Evolutionary conservation across 2,329 filamentous ascomycete species (phyloP), one percentile per base, ranked within the genome.

Genomic region (Ophiosphaerella korrae): DNA sequence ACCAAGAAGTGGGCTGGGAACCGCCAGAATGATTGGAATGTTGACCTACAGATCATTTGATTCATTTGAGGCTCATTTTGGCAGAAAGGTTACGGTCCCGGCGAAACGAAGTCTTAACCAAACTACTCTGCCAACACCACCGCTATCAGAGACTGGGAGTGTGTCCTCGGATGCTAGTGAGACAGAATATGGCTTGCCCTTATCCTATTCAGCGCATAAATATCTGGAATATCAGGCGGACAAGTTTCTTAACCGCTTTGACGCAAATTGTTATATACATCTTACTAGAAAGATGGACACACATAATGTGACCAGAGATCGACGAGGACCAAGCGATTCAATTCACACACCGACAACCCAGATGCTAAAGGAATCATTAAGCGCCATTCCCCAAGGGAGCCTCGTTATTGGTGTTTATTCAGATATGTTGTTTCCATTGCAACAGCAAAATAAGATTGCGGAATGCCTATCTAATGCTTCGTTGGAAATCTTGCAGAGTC

Each of bases 211-310:
- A 1, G 72, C 67, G 5, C 74, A 75, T 46, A 66, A 61, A 26
- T 76, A 75, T 36, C 52, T 76, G 5, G 63, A 68, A 14, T 75
- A 75, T 34, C 74, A 76, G 48, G 74, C 71, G 9, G 60, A 71
- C 14, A 75, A 75, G 50, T 76, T 76, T 41, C 57, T 73, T 26
- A 55, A 61, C 8, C 61, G 74, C 7, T 76, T 76, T 48, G 74
- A 76, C 44, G 70, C 73, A 5, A 75, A 76, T 35, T 75, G 72
- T 41, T 76, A 75, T 36, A 54, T 76, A 1, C 70, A 74, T 48
- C 61, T 75, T 18, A 70, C 66, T 0, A 58, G 67, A 40, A 76
- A 76, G 46, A 74, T 76, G 66, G 72, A 76, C 53, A 57, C 62
- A 6, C 74, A 76, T 58, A 72, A 76, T 48, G 60, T 75, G 3